These are phyloP conservation scores for Neurospora pannonica DNA, from an alignment of 495 filamentous ascomycete genomes.

Conservation along the genomic window DNA sequence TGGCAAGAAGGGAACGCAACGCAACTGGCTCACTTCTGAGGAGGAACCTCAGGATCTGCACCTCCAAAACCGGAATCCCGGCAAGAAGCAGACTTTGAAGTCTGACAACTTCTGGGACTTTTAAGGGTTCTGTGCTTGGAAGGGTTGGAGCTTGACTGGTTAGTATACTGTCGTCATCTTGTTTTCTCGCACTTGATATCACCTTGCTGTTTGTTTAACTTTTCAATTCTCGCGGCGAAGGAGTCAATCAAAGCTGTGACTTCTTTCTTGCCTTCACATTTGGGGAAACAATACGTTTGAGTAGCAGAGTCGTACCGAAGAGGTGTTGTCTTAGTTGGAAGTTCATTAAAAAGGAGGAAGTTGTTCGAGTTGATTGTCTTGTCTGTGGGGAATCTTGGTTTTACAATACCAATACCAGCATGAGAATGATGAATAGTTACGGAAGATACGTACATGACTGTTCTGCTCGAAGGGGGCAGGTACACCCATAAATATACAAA, in stretches of 20 bases:
- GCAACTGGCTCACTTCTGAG: slow-evolving; percentile 54
- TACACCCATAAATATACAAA: too few relatives aligned
- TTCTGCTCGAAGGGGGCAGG: too few relatives aligned
- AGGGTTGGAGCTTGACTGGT: not conserved
- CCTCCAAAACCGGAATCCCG: slow-evolving; percentile 16
- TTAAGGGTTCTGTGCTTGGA: slow-evolving; percentile 16
- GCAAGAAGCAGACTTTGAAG: slow-evolving; percentile 27
- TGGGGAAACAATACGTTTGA: not conserved
- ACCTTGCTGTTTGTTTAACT: not conserved
- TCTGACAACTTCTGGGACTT: slow-evolving; percentile 46
- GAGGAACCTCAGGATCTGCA: slow-evolving; percentile 33
- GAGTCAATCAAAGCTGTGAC: too few relatives aligned
- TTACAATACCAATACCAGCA: too few relatives aligned
- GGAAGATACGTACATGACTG: too few relatives aligned
- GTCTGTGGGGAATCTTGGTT: too few relatives aligned
- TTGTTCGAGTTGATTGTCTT: too few relatives aligned
- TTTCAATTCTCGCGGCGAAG: not conserved
- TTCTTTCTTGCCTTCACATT: not conserved
- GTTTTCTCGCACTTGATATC: not conserved
- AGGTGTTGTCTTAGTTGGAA: too few relatives aligned
- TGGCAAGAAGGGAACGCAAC: slow-evolving; percentile 50
- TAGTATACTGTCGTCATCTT: not conserved
- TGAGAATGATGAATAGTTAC: too few relatives aligned
- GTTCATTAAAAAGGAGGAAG: too few relatives aligned
- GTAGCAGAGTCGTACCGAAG: not conserved